These are phyloP conservation scores for Cryptosporidium canis DNA, from an alignment of 169 alveolate genomes.

Conservation along the genomic window DNA sequence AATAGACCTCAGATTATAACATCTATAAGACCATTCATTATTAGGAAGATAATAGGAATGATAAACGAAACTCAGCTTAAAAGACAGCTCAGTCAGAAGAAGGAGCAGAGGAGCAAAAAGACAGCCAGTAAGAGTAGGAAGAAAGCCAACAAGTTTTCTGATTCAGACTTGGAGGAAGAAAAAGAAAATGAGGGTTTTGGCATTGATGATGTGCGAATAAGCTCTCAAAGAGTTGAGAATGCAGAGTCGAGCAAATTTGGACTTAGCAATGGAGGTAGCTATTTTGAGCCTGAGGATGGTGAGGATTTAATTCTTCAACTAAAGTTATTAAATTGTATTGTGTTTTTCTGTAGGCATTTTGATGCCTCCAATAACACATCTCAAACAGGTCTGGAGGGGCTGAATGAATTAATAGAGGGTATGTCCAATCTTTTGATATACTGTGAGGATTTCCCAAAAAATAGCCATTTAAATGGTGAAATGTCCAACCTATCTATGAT, in stretches of 20 bases:
- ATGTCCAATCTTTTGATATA: conserved; percentile 7
- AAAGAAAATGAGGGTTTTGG: conserved; percentile 58
- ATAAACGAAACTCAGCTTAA: conserved; percentile 9
- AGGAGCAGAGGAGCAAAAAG: not conserved
- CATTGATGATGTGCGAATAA: not conserved
- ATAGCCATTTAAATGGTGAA: not conserved
- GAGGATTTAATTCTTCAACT: not conserved
- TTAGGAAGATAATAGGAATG: conserved; percentile 35
- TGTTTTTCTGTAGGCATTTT: conserved; percentile 4
- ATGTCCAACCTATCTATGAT: not conserved
- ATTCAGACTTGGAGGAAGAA: not conserved
- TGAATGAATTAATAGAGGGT: conserved; percentile 53
- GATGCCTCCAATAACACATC: conserved; percentile 27
- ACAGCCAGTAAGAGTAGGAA: not conserved
- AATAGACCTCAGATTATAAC: conserved; percentile 39
- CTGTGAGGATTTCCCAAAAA: not conserved
- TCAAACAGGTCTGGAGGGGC: conserved; percentile 33
- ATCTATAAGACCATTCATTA: conserved; percentile 39
- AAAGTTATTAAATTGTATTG: conserved; percentile 33
- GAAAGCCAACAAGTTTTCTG: not conserved
- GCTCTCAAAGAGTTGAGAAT: not conserved
- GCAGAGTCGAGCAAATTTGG: not conserved
- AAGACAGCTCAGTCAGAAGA: not conserved
- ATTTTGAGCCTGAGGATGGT: not conserved
- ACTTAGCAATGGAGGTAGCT: not conserved